Conservation (phyloP, 108 stramenopile species). For the Skeletonema tropicum region DNA sequence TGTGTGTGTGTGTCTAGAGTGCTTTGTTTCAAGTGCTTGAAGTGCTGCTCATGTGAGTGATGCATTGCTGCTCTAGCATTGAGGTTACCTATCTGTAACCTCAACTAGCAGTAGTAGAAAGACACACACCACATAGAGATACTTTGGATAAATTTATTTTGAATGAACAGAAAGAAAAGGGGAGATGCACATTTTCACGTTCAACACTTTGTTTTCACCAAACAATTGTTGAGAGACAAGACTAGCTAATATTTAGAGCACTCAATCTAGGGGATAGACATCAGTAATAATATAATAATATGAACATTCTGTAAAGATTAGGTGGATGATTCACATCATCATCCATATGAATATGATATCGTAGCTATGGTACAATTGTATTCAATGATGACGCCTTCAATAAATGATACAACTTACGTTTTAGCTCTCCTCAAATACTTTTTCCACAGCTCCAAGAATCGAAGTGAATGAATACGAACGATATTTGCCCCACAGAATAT, state of each 20-base stretch:
- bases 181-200: background rate
- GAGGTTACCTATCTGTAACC: no score
- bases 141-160: constrained; percentile 2
- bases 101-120: no score
- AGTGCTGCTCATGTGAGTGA: no score
- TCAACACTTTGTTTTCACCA: background rate
- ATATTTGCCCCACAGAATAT: constrained; percentile 79
- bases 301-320: background rate
- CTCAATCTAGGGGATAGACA: background rate
- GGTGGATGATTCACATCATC: no score
- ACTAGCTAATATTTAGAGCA: background rate
- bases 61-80: no score
- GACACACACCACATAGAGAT: background rate
- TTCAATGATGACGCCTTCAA: no score
- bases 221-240: background rate
- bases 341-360: no score
- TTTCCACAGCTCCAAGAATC: constrained; percentile 32
- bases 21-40: no score
- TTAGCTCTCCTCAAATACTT: constrained; percentile 13
- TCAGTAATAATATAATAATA: background rate
- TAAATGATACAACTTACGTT: no score
- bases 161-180: background rate
- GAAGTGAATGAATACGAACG: constrained; percentile 50
- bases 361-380: no score
- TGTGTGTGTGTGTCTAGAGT: no score